Evolutionary conservation across 2,329 filamentous ascomycete species (phyloP).

Genomic region (Ophiostoma himal-ulmi): DNA sequence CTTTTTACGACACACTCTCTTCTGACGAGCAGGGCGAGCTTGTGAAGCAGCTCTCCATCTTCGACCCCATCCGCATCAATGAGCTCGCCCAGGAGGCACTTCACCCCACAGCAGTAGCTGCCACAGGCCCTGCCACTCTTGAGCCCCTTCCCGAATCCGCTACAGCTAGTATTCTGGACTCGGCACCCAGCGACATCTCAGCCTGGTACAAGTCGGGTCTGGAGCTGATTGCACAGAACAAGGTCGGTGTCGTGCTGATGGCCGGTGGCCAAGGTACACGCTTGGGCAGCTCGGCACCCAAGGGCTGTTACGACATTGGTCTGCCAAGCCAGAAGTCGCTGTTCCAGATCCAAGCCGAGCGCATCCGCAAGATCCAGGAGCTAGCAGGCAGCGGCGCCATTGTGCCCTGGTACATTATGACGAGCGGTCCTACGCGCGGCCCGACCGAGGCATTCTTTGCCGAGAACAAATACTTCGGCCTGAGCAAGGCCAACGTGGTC

Average conservation of each 20-base stretch:
- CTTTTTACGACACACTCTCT: constrained; percentile 77
- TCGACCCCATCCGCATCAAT: constrained; percentile 85
- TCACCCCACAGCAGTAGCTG: constrained; percentile 60
- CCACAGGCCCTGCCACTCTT: constrained; percentile 53
- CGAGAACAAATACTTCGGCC: constrained; percentile 83
- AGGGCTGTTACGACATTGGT: constrained; percentile 96
- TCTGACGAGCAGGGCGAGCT: constrained; percentile 68
- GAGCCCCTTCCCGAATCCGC: constrained; percentile 84
- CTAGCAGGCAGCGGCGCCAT: constrained; percentile 55
- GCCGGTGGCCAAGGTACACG: constrained; percentile 94
- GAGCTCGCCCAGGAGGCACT: constrained; percentile 76
- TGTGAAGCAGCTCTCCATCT: constrained; percentile 72
- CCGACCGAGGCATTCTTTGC: constrained; percentile 93
- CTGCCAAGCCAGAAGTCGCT: constrained; percentile 88
- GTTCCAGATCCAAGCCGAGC: constrained; percentile 95
- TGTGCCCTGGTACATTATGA: constrained; percentile 99
- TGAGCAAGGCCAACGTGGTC: constrained; percentile 75
- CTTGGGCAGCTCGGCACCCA: constrained; percentile 88
- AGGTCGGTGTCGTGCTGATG: constrained; percentile 86
- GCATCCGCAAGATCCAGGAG: constrained; percentile 79
- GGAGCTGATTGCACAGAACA: constrained; percentile 70
- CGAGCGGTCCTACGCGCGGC: constrained; percentile 83
- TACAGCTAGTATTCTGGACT: constrained; percentile 87
- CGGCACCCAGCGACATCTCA: constrained; percentile 67
- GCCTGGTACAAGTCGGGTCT: constrained; percentile 80